These are phyloP conservation scores for Ocimum tenuiflorum DNA, from an alignment of 257 asterid genomes.

Conservation along the genomic window DNA sequence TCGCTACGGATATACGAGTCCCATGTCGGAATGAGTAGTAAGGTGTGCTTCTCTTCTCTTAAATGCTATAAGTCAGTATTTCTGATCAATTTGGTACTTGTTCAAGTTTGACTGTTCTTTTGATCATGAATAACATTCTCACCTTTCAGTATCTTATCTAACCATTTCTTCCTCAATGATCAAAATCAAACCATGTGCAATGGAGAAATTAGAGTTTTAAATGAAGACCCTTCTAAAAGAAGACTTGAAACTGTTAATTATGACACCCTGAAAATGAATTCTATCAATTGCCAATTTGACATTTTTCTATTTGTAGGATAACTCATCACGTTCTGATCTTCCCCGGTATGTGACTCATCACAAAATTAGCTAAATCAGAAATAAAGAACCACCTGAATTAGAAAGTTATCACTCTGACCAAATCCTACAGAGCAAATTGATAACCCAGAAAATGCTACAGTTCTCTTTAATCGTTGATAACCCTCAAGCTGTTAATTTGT, in stretches of 20 bases:
- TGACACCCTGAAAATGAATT: neutral
- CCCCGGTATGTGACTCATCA: too few relatives aligned
- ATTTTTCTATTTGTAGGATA: neutral
- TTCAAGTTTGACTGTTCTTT: neutral
- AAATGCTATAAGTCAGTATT: slow-evolving; percentile 16
- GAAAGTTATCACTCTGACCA: neutral
- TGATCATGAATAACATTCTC: slow-evolving; percentile 5
- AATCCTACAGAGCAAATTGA: neutral
- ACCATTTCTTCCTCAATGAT: neutral
- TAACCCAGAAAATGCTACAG: neutral
- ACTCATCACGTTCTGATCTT: neutral
- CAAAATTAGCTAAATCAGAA: neutral
- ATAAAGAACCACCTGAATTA: too few relatives aligned
- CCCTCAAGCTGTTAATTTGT: neutral
- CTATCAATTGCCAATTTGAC: neutral
- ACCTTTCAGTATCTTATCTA: neutral
- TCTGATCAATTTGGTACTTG: slow-evolving; percentile 6
- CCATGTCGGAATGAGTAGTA: slow-evolving; percentile 99
- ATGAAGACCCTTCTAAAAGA: neutral
- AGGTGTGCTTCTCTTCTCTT: slow-evolving; percentile 50
- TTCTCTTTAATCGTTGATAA: neutral
- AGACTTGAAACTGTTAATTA: neutral
- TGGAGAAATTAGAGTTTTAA: neutral
- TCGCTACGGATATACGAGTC: slow-evolving; percentile 85
- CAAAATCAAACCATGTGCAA: neutral